Evolutionary conservation across 257 asterid genomes (phyloP).

Genomic region (Nicotiana benthamiana): DNA sequence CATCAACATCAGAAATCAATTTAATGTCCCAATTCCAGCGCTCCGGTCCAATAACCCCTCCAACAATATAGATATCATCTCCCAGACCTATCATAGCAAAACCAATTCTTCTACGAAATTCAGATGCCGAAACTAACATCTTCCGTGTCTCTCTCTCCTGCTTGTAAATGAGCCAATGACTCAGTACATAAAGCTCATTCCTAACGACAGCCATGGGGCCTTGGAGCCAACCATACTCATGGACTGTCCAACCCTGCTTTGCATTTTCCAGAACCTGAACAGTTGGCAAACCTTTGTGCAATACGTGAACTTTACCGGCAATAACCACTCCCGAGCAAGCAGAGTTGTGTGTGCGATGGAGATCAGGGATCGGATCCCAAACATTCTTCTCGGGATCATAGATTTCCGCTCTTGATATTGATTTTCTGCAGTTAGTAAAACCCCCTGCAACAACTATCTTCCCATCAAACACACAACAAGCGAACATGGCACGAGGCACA

Average conservation of each 20-base stretch:
- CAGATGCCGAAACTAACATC: constrained; percentile 63
- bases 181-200: constrained; percentile 81
- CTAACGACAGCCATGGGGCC: constrained; percentile 89
- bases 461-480: constrained; percentile 83
- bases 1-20: constrained; percentile 63
- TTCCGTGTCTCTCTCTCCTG: constrained; percentile 62
- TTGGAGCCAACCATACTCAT: constrained; percentile 84
- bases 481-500: constrained; percentile 96
- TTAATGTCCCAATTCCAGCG: constrained; percentile 78
- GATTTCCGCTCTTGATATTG: constrained; percentile 84
- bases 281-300: constrained; percentile 88
- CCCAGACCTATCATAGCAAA: constrained; percentile 82
- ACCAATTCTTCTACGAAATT: constrained; percentile 71
- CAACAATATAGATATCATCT: constrained; percentile 72
- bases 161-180: constrained; percentile 68
- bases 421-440: constrained; percentile 79
- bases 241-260: constrained; percentile 76
- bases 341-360: constrained; percentile 75
- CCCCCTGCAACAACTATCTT: constrained; percentile 95
- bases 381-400: constrained; percentile 76
- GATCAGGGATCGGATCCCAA: constrained; percentile 86
- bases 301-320: constrained; percentile 67
- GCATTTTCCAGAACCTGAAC: constrained; percentile 68
- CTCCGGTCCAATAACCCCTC: constrained; percentile 91
- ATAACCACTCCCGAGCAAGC: constrained; percentile 84